Evolutionary conservation across 495 filamentous ascomycete genomes (phyloP).

Genomic region (Immersiella caudata): DNA sequence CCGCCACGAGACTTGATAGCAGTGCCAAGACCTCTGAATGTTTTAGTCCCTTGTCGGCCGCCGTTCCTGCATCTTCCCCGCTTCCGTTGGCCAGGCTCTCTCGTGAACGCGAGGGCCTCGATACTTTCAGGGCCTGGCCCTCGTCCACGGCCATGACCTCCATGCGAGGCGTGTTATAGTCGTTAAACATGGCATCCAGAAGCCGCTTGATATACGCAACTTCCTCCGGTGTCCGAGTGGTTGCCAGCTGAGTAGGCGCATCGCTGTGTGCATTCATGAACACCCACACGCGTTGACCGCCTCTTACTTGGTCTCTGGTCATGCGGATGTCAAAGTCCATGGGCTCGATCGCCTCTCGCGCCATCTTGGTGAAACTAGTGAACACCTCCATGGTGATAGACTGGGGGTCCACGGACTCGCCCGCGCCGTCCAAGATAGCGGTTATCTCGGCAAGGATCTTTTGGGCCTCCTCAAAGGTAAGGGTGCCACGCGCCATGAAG

Average conservation of each 20-base stretch:
- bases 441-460: constrained; percentile 77
- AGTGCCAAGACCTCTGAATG: constrained; percentile 75
- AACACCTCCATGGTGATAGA: constrained; percentile 72
- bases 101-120: constrained; percentile 49
- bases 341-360: constrained; percentile 70
- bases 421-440: constrained; percentile 44
- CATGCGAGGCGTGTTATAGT: constrained; percentile 70
- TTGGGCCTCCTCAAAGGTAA: constrained; percentile 74
- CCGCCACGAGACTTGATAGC: constrained; percentile 67
- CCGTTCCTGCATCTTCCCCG: constrained; percentile 38
- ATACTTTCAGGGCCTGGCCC: constrained; percentile 72
- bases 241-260: constrained; percentile 82
- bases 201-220: constrained; percentile 86
- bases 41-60: constrained; percentile 59
- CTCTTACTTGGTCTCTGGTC: constrained; percentile 62
- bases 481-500: constrained; percentile 73
- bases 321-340: constrained; percentile 88
- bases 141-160: constrained; percentile 80
- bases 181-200: constrained; percentile 91
- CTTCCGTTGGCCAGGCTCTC: constrained; percentile 43
- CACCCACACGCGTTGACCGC: constrained; percentile 61
- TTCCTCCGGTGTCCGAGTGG: constrained; percentile 77
- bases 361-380: constrained; percentile 64
- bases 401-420: constrained; percentile 35
- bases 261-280: constrained; percentile 91